Evolutionary conservation across 208 protist species (phyloP), one percentile per base, ranked within the genome.

Genomic region (Trypanosoma boissoni): DNA sequence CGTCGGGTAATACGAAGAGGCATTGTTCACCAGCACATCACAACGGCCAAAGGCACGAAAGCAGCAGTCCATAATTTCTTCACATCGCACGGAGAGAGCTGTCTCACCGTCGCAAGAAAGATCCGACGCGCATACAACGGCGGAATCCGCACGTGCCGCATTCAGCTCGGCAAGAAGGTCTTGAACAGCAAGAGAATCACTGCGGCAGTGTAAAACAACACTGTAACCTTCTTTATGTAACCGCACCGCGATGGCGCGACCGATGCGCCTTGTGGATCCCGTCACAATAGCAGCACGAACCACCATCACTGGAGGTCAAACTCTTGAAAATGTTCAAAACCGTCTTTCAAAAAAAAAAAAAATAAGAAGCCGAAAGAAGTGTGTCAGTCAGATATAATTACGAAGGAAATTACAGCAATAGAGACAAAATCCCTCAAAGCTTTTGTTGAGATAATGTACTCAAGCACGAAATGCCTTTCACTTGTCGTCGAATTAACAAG

Each of bases 21-120:
- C 86, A 59, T 88, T 93, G 70, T 93, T 93, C n/a, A 93, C 82
- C 29, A 93, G 65, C 28, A 84, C 82, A 50, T 93, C 86, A 50
- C 76, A 86, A 9, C 82, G 80, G 2, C 86, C 79, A 74, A 83
- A 89, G 14, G 52, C 41, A 14, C 32, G 20, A 58, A 80, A 80
- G 56, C 82, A 93, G 31, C 9, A 58, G 16, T 64, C 68, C 5
- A 90, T 37, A 29, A 90, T 50, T 1, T 18, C 61, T 1, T 59
- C 65, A 39, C 81, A 90, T 20, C 77, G 71, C 9, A 36, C 44
- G 16, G 28, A 1, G 4, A 76, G 66, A 28, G 32, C 27, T 34
- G 6, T 41, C 12, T 6, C 8, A 12, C 34, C 34, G 34, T 23
- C 34, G 24, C 24, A 49, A 0, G 4, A 51, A 31, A 70, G 28